These are phyloP conservation scores for Poterioochromonas sp. DNA, from an alignment of 352 stramenopile species.

Conservation along the genomic window DNA sequence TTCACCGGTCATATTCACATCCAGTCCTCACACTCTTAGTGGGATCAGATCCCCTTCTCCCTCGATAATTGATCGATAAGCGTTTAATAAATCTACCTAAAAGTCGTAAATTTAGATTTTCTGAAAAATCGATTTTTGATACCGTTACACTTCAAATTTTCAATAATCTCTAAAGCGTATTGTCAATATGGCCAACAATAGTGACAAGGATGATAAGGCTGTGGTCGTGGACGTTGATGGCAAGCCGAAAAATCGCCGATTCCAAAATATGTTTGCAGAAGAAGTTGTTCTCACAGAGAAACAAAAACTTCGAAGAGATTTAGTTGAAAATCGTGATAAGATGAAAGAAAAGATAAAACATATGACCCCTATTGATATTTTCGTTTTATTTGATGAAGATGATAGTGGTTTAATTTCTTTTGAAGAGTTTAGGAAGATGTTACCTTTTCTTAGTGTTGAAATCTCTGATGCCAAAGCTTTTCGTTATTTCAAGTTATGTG, in stretches of 20 bases:
- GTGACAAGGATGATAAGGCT: no score
- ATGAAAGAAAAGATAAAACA: constrained; percentile 41
- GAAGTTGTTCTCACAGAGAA: constrained; percentile 34
- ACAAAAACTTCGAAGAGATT: constrained; percentile 31
- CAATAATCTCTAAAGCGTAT: no score
- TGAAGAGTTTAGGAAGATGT: constrained; percentile 53
- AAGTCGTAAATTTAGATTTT: no score
- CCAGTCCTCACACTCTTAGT: no score
- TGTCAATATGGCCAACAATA: no score
- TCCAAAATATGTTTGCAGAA: constrained; percentile 34
- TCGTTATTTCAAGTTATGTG: constrained; percentile 76
- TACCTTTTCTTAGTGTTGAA: constrained; percentile 69
- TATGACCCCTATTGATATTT: constrained; percentile 49
- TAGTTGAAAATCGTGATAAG: constrained; percentile 34
- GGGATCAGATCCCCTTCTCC: no score
- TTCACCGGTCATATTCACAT: no score
- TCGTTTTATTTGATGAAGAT: constrained; percentile 55
- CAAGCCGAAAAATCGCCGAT: constrained; percentile 35
- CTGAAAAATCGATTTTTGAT: no score
- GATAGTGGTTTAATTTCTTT: constrained; percentile 48
- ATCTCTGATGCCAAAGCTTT: constrained; percentile 71
- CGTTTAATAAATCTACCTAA: no score
- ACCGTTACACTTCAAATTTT: no score
- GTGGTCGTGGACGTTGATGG: constrained; percentile 35
- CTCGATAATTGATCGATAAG: no score